A percentile compares a stretch with the other conserved stretches of the same genome.
Evolutionary conservation across 768 basidiomycete species (phyloP).

Genomic region (Crepidotus variabilis): DNA sequence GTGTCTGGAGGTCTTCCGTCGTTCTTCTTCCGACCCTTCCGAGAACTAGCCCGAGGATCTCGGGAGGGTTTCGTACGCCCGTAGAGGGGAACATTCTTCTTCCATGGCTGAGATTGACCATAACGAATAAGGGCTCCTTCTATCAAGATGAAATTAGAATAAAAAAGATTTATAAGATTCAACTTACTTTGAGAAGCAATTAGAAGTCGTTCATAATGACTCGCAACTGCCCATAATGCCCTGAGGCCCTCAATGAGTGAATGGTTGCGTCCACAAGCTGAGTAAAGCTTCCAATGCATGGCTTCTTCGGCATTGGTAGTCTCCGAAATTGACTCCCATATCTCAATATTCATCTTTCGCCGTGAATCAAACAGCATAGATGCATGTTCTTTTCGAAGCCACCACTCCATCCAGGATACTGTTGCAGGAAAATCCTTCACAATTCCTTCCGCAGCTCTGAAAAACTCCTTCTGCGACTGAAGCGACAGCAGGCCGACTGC

Average conservation of each 20-base stretch:
- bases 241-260: conserved; percentile 19
- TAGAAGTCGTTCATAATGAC: conserved; percentile 14
- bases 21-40: conserved; percentile 8
- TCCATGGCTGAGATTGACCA: conserved; percentile 25
- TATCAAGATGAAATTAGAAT: conserved; percentile 1
- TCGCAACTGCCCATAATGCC: conserved; percentile 11
- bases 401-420: conserved; percentile 30
- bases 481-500: conserved; percentile 8
- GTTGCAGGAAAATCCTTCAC: conserved; percentile 18
- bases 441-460: not conserved
- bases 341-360: conserved; percentile 17
- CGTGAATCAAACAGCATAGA: conserved; percentile 24
- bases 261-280: conserved; percentile 17
- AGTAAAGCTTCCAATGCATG: conserved; percentile 30
- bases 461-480: conserved; percentile 12
- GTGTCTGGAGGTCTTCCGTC: conserved; percentile 18
- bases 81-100: conserved; percentile 1
- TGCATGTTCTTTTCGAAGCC: conserved; percentile 23
- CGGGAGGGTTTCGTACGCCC: conserved; percentile 14
- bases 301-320: conserved; percentile 33
- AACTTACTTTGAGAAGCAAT: conserved; percentile 9
- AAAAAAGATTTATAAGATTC: not conserved
- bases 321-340: conserved; percentile 27
- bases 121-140: conserved; percentile 19
- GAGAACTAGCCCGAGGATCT: not conserved